phyloP scores from a whole-genome alignment of 208 protist species.

The Kentomonas sorsogonicus region DNA sequence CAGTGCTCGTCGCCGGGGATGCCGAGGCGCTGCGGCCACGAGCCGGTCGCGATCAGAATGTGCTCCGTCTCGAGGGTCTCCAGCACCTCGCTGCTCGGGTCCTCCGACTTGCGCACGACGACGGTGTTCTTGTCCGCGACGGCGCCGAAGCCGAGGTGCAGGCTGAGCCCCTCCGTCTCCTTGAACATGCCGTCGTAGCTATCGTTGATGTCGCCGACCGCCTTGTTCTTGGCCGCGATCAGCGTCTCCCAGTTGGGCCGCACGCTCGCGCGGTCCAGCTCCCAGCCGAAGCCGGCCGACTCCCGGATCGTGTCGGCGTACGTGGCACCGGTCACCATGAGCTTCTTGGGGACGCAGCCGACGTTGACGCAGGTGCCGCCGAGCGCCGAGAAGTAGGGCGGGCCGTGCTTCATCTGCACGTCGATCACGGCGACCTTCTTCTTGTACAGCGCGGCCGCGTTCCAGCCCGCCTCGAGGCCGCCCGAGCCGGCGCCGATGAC shows the following conservation, averaged over 20 bases:
- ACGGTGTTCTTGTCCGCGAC: conserved; percentile 71
- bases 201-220: conserved; percentile 81
- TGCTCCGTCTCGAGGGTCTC: conserved; percentile 62
- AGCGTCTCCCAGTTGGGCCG: conserved; percentile 79
- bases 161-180: conserved; percentile 78
- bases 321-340: conserved; percentile 80
- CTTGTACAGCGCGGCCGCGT: conserved; percentile 74
- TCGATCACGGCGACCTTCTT: conserved; percentile 88
- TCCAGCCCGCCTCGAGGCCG: conserved; percentile 83
- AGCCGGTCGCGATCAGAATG: conserved; percentile 82
- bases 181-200: conserved; percentile 89
- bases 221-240: conserved; percentile 86
- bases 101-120: conserved; percentile 51
- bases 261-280: conserved; percentile 39
- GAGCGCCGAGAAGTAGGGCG: conserved; percentile 68
- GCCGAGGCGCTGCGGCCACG: conserved; percentile 72
- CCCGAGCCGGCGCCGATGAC: conserved; percentile 86
- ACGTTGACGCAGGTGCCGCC: conserved; percentile 87
- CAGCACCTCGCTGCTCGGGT: conserved; percentile 41
- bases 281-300: conserved; percentile 78
- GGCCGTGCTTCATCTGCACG: conserved; percentile 69
- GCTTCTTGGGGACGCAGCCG: conserved; percentile 87
- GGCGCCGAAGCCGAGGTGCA: conserved; percentile 77
- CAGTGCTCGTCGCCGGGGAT: conserved; percentile 82
- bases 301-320: conserved; percentile 81